phyloP scores from a whole-genome alignment of 164 flowering plant genomes.

The Annona cherimola region DNA sequence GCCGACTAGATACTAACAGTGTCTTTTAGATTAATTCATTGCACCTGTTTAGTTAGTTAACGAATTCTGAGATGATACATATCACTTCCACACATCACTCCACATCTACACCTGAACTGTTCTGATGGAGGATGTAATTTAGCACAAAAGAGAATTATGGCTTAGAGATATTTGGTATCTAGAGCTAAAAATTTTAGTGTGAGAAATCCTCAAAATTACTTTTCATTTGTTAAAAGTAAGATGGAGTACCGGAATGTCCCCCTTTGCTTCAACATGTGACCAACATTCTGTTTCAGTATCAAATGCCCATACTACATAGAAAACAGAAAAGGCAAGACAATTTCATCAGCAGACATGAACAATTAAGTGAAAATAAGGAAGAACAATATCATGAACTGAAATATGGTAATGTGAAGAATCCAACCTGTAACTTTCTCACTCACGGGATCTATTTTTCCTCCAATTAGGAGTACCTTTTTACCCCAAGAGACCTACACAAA shows the following conservation, averaged over 20 bases:
- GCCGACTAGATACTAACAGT: too few relatives aligned
- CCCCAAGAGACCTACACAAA: conserved; percentile 85
- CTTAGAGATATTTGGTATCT: too few relatives aligned
- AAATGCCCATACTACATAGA: conserved; percentile 78
- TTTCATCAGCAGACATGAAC: background rate
- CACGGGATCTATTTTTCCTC: conserved; percentile 77
- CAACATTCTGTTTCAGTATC: conserved; percentile 90
- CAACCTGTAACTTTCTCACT: conserved; percentile 79
- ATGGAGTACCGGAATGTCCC: conserved; percentile 79
- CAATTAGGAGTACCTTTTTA: conserved; percentile 73
- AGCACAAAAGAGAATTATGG: too few relatives aligned
- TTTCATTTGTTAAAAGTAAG: conserved; percentile 1
- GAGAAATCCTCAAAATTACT: background rate
- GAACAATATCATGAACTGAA: background rate
- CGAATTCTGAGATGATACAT: too few relatives aligned
- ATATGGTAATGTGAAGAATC: background rate
- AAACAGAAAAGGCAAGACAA: conserved; percentile 1
- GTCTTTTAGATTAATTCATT: too few relatives aligned
- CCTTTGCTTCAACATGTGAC: conserved; percentile 92
- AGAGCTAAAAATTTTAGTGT: too few relatives aligned
- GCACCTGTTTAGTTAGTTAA: too few relatives aligned
- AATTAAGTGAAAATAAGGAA: background rate
- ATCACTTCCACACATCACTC: too few relatives aligned
- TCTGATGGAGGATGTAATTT: too few relatives aligned
- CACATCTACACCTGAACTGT: too few relatives aligned